Evolutionary conservation across 2,329 filamentous ascomycete species (phyloP), one percentile per base, ranked within the genome.

Genomic region (Penicillium decumbens): DNA sequence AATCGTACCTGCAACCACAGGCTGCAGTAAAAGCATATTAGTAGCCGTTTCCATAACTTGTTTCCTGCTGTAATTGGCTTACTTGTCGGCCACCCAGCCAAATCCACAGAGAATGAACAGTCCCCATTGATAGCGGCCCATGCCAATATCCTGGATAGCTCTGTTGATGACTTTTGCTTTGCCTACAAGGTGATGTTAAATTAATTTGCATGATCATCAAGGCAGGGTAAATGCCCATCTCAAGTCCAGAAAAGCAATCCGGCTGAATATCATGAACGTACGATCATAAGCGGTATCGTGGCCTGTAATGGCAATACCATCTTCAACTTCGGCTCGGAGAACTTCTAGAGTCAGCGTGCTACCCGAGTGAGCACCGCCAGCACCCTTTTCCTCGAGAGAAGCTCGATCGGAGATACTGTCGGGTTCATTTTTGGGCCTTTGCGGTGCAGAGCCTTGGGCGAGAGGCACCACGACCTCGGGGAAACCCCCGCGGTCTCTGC

Each of bases 21-120:
- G 69, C 83, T 84, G 60, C 15, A 58, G 54, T 5, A 28, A 55
- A 44, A 47, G 35, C n/a, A 54, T 25, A 51, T 65, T 50, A 64
- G 57, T 28, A 20, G 33, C 33, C 23, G 33, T 6, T 37, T 20
- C 6, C 6, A 7, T 37, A 50, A 8, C 5, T 24, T 7, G 29
- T 24, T 7, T 29, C 20, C 32, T 6, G 10, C 23, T 1, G 27
- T 27, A 9, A 6, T 4, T 12, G n/a, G 76, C 81, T 74, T 70
- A 87, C 83, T 92, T 92, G 65, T 93, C 89, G 8, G 87, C 87
- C 37, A 91, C 80, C 88, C 89, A 95, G n/a, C 89, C 89, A 65
- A 89, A 89, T 3, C 89, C 89, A 62, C 87, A 90, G 0, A 93
- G 75, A 15, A 83, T 69, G 63, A 95, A 95, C 2, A 95, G 75